Evolutionary conservation across 345 rosid species (phyloP), one percentile per base, ranked within the genome.

Genomic region (Aquilaria malaccensis): DNA sequence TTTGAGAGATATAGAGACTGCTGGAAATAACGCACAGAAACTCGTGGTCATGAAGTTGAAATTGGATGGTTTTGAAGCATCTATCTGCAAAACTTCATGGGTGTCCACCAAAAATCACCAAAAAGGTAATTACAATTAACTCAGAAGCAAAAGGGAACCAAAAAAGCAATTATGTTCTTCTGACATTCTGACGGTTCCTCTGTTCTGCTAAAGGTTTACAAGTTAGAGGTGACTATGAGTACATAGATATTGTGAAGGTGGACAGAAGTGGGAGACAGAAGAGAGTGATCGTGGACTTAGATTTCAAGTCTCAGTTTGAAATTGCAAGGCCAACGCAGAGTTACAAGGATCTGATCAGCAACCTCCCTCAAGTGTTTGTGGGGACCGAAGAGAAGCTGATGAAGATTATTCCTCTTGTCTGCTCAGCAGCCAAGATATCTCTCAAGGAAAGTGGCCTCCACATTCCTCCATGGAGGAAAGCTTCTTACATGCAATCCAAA

Each of bases 401-500:
- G 4, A 61, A 55, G 46, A 52, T 71, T 37, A 55, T 76, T 33
- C 65, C 70, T 3, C 33, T 79, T 22, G 29, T 79, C 9, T 74
- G 80, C 43, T 56, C 74, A 15, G 83, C 83, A 52, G 72, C 72
- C 1, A 68, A 68, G 11, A 33, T 58, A 33, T 76, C 79, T 1
- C 68, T 76, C 11, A 71, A 68, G 51, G 79, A 79, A 33, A 76
- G 59, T 2, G 76, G 71, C 10, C 74, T 76, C 13, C 62, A 79
- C 49, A 10, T 76, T 30, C 76, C 74, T 50, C 83, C 83, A 0
- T 79, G 83, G 83, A 79, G 83, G 60, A 74, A 65, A 51, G 64
- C 66, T 7, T 45, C 54, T 57, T 74, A 71, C 66, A 71, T 79
- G 83, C 74, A 58, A 10, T 69, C 76, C 15, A 79, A 79, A 59